Conservation (phyloP, 1,284 basidiomycete species). For the Malassezia psittaci region DNA sequence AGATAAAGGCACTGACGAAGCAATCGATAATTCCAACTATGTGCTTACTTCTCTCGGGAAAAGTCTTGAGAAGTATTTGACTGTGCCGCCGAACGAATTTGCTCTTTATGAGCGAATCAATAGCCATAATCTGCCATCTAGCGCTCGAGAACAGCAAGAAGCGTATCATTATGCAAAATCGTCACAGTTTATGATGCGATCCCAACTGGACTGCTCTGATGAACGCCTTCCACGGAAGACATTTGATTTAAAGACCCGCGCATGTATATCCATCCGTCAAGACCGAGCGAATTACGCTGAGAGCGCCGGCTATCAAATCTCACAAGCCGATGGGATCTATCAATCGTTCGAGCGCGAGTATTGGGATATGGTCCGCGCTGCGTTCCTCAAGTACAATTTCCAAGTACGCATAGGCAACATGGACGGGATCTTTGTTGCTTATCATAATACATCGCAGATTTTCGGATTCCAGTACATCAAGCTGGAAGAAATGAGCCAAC, state of each 20-base stretch:
- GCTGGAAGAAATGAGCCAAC: conserved; percentile 73
- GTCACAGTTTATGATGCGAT: conserved; percentile 74
- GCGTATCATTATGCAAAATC: conserved; percentile 53
- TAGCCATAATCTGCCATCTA: conserved; percentile 37
- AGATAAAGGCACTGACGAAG: conserved; percentile 50
- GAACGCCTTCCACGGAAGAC: conserved; percentile 71
- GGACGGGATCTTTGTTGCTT: conserved; percentile 91
- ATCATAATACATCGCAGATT: conserved; percentile 78
- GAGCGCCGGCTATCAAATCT: conserved; percentile 45
- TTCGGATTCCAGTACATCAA: conserved; percentile 93
- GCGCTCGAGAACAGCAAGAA: conserved; percentile 48
- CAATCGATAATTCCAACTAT: conserved; percentile 40
- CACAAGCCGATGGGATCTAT: conserved; percentile 29
- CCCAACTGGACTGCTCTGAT: conserved; percentile 83
- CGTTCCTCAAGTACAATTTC: conserved; percentile 90
- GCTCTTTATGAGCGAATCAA: conserved; percentile 55
- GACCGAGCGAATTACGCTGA: conserved; percentile 72
- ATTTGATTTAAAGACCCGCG: conserved; percentile 93
- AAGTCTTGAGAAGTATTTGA: conserved; percentile 79
- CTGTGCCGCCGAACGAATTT: conserved; percentile 61
- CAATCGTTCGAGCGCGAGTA: conserved; percentile 48
- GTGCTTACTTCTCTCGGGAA: conserved; percentile 58
- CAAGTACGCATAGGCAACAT: conserved; percentile 93
- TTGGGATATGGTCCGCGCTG: conserved; percentile 73
- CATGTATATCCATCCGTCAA: conserved; percentile 69